Evolutionary conservation across 441 rosid species (phyloP).

Genomic region (Jatropha podagrica): DNA sequence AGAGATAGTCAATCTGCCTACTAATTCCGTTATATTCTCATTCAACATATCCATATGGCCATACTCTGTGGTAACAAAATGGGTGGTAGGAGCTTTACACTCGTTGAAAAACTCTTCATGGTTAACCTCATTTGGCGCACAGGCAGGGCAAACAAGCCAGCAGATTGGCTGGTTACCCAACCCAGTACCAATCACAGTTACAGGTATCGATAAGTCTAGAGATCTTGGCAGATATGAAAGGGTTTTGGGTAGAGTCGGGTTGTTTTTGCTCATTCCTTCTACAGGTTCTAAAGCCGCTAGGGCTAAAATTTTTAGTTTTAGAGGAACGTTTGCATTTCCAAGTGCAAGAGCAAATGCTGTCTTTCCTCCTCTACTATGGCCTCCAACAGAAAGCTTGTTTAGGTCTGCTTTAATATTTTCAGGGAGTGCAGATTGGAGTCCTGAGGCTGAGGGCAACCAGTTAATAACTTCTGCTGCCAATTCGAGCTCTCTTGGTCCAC

Average conservation of each 20-base stretch:
- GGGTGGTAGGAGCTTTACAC: slow-evolving; percentile 33
- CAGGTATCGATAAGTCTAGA: slow-evolving; percentile 38
- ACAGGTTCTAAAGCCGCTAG: slow-evolving; percentile 50
- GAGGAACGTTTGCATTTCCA: slow-evolving; percentile 31
- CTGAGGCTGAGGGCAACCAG: slow-evolving; percentile 35
- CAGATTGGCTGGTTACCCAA: slow-evolving; percentile 28
- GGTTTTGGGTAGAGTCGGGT: slow-evolving; percentile 28
- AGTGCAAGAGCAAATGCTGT: slow-evolving; percentile 51
- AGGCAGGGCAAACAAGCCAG: slow-evolving; percentile 22
- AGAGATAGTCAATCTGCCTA: slow-evolving; percentile 20
- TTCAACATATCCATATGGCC: slow-evolving; percentile 59
- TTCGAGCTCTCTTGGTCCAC: slow-evolving; percentile 38
- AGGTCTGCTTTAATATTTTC: slow-evolving; percentile 27
- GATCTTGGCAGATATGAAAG: slow-evolving; percentile 34
- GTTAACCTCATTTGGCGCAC: slow-evolving; percentile 44
- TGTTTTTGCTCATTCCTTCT: slow-evolving; percentile 26
- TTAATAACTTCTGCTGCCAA: slow-evolving; percentile 37
- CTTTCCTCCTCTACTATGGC: slow-evolving; percentile 64
- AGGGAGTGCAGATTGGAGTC: slow-evolving; percentile 32
- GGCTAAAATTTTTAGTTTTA: slow-evolving; percentile 32
- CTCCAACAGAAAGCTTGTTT: slow-evolving; percentile 33
- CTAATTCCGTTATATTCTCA: slow-evolving; percentile 25
- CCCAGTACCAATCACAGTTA: slow-evolving; percentile 46
- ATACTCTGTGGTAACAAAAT: slow-evolving; percentile 42
- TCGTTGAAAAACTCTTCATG: slow-evolving; percentile 48